Percentiles rank a stretch among this genome's conserved stretches.
Conservation (phyloP, 2,329 filamentous ascomycete genomes). For the Diaporthe destruens region DNA sequence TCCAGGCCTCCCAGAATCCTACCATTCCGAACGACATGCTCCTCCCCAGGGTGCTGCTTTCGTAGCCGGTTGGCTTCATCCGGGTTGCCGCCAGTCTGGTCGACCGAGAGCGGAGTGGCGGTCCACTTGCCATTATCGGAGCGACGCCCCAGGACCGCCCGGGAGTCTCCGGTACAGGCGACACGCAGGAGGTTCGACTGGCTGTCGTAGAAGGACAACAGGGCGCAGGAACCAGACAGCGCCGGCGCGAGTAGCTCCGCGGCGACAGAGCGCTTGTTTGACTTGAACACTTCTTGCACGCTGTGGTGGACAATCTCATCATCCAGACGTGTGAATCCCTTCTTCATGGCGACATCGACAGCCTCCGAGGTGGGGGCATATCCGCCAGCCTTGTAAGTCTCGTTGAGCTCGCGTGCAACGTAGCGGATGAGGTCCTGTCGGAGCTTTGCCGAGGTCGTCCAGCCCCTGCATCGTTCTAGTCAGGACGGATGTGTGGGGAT, state of each 20-base stretch:
- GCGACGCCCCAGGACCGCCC: constrained; percentile 89
- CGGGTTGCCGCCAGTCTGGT: constrained; percentile 92
- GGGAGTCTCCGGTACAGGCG: constrained; percentile 95
- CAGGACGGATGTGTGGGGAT: constrained; percentile 8
- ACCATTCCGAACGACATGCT: constrained; percentile 87
- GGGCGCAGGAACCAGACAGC: constrained; percentile 94
- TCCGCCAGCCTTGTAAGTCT: constrained; percentile 83
- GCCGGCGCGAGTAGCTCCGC: constrained; percentile 93
- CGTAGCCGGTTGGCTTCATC: constrained; percentile 87
- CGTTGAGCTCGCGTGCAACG: constrained; percentile 92
- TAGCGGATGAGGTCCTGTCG: constrained; percentile 92
- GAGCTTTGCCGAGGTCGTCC: constrained; percentile 97
- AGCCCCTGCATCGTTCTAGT: constrained; percentile 72
- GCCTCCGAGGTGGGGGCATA: constrained; percentile 80
- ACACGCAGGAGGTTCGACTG: constrained; percentile 89
- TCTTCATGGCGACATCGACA: constrained; percentile 92
- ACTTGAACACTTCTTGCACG: constrained; percentile 90
- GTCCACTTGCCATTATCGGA: constrained; percentile 88
- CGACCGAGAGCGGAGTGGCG: constrained; percentile 88
- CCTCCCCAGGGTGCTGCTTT: constrained; percentile 88
- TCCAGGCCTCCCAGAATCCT: constrained; percentile 93
- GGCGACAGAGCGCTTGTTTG: constrained; percentile 88
- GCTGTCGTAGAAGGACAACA: constrained; percentile 96
- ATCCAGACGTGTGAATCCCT: constrained; percentile 88
- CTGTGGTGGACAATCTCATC: constrained; percentile 95